Evolutionary conservation across 805 yeast species (phyloP), one percentile per base, ranked within the genome.

Genomic region (Danielia reshetovae): DNA sequence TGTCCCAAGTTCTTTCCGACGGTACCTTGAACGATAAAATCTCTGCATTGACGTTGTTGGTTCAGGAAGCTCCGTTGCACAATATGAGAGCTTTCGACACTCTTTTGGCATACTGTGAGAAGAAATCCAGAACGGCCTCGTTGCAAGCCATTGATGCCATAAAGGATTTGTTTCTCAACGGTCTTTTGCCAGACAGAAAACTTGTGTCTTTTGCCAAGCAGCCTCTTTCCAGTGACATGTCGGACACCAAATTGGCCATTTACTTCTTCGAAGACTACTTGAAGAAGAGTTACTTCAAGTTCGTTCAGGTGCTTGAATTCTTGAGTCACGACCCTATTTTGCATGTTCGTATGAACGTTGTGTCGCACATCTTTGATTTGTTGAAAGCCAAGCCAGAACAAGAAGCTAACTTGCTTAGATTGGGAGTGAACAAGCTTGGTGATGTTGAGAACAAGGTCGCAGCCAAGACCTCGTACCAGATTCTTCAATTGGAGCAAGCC

Each of bases 11-110:
- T 48, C 74, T 93, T 51, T 72, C 88, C 5, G 82, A 79, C 46
- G 98, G 98, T 85, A 93, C 98, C 0, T 71, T 90, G 49, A 82
- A 79, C 50, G 98, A 93, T 81, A 88, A 93, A 64, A 85, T 93
- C 36, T 85, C 96, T 30, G 96, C 98, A 0, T 72, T 93, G 54
- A 90, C 98, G 1, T 75, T 93, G 55, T 69, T 93, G 55, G 76
- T 89, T 30, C 97, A 93, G 57, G 97, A 93, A 64, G 89, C 97
- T 2, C 98, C 98, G 5, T 57, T 88, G 35, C 97, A 93, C 55
- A 85, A 90, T 48, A 54, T 81, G 34, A 85, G 86, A 56, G 86
- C 96, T 0, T 68, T 93, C 38, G 95, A 86, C 45, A 82, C 81
- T 24, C 63, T 93, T 43, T 56, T 85, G 42, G 72, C 77, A 4